Percentiles rank a stretch among this genome's conserved stretches.
Evolutionary conservation across 345 rosid genomes (phyloP).

Genomic region (Pelargonium nanum): DNA sequence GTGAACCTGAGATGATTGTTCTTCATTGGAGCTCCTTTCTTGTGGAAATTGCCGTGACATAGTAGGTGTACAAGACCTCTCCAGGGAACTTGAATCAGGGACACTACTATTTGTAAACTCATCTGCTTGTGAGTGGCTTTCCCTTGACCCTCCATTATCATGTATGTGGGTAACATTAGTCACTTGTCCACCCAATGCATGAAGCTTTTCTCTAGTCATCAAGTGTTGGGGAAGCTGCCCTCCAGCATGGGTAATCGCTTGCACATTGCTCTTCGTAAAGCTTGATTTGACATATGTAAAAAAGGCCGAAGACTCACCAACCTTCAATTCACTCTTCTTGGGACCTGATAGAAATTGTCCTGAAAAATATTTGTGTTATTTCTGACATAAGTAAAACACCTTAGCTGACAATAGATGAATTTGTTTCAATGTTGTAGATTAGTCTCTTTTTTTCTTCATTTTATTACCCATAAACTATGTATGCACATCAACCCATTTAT

Average conservation of each 20-base stretch:
- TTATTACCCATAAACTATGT: too few species aligned
- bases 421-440: too few species aligned
- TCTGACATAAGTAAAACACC: not conserved
- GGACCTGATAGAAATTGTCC: slow-evolving; percentile 63
- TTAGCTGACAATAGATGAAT: not conserved
- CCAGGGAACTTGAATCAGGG: slow-evolving; percentile 45
- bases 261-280: slow-evolving; percentile 24
- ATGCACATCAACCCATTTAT: too few species aligned
- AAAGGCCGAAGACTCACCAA: slow-evolving; percentile 94
- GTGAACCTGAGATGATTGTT: slow-evolving; percentile 23
- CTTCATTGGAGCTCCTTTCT: slow-evolving; percentile 33
- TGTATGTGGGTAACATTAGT: slow-evolving; percentile 24
- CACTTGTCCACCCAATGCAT: slow-evolving; percentile 19
- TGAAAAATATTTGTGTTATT: slow-evolving; percentile 19
- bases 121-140: slow-evolving; percentile 44
- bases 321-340: slow-evolving; percentile 61
- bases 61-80: slow-evolving; percentile 53
- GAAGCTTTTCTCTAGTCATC: slow-evolving; percentile 28
- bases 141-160: slow-evolving; percentile 44
- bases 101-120: slow-evolving; percentile 43
- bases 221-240: slow-evolving; percentile 16
- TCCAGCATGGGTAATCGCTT: slow-evolving; percentile 14
- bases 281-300: slow-evolving; percentile 76
- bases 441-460: too few species aligned
- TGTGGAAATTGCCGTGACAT: slow-evolving; percentile 38